These are phyloP conservation scores for Pleurotus tuoliensis DNA, from an alignment of 768 basidiomycete species.

Conservation along the genomic window DNA sequence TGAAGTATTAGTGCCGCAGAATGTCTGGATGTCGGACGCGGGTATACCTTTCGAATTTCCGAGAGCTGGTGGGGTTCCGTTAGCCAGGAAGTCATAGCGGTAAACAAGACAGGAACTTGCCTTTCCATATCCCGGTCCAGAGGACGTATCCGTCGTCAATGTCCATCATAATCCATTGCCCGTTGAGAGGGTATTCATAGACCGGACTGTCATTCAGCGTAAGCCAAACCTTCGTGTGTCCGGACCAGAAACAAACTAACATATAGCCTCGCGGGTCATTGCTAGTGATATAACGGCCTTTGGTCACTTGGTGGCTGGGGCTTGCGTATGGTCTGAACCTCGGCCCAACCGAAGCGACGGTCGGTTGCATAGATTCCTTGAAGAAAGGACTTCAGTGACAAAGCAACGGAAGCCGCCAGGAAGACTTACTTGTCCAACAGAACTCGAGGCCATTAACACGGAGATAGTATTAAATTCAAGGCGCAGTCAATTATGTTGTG, in stretches of 20 bases:
- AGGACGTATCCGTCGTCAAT: constrained; percentile 89
- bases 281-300: constrained; percentile 85
- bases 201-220: constrained; percentile 51
- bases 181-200: constrained; percentile 85
- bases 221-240: no score
- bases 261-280: constrained; percentile 89
- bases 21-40: constrained; percentile 6
- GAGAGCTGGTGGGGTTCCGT: constrained; percentile 44
- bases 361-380: constrained; percentile 40
- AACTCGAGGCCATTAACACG: constrained; percentile 16
- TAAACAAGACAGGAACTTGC: constrained; percentile 30
- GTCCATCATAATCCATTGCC: constrained; percentile 96
- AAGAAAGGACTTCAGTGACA: not conserved
- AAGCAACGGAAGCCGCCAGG: not conserved
- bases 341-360: constrained; percentile 34
- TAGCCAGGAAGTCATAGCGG: no score
- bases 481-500: constrained; percentile 27
- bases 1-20: constrained; percentile 13
- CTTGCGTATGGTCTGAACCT: constrained; percentile 70
- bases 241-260: constrained; percentile 38
- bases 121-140: constrained; percentile 96
- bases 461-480: constrained; percentile 14
- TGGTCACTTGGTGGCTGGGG: constrained; percentile 75
- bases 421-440: constrained; percentile 12
- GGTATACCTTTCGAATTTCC: constrained; percentile 82